These are phyloP conservation scores for Termitomyces sp. DNA, from an alignment of 768 basidiomycete genomes.

Conservation along the genomic window DNA sequence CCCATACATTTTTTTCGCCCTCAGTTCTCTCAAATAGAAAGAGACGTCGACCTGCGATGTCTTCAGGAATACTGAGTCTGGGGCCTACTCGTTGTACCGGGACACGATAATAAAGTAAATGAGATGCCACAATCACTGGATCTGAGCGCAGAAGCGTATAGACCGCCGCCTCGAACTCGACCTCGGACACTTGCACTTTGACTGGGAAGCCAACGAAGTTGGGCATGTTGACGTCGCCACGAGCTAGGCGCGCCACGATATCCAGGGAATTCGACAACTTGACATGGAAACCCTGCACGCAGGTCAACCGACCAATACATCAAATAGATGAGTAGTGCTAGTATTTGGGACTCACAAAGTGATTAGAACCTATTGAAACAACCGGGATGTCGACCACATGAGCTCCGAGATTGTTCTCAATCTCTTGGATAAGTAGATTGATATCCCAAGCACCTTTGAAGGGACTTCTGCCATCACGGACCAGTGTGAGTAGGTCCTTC, in stretches of 20 bases:
- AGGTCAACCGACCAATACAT: no score
- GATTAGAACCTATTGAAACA: no score
- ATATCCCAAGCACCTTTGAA: no score
- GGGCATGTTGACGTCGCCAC: conserved; percentile 1
- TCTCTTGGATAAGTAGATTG: no score
- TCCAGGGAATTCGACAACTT: not conserved
- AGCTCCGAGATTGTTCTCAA: no score
- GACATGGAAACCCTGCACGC: not conserved
- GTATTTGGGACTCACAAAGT: no score
- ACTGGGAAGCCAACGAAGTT: not conserved
- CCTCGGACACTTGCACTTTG: not conserved
- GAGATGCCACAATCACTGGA: not conserved
- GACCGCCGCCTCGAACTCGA: not conserved
- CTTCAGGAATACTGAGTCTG: not conserved
- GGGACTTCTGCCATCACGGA: no score
- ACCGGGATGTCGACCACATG: no score
- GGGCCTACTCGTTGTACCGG: not conserved
- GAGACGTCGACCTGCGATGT: not conserved
- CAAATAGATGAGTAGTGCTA: no score
- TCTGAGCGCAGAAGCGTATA: not conserved
- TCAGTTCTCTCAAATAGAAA: not conserved
- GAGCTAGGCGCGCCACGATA: not conserved
- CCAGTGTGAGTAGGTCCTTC: no score
- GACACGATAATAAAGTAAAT: not conserved
- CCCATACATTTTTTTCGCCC: not conserved